Evolutionary conservation across 495 filamentous ascomycete species (phyloP).

Genomic region (Cetradonia linearis): DNA sequence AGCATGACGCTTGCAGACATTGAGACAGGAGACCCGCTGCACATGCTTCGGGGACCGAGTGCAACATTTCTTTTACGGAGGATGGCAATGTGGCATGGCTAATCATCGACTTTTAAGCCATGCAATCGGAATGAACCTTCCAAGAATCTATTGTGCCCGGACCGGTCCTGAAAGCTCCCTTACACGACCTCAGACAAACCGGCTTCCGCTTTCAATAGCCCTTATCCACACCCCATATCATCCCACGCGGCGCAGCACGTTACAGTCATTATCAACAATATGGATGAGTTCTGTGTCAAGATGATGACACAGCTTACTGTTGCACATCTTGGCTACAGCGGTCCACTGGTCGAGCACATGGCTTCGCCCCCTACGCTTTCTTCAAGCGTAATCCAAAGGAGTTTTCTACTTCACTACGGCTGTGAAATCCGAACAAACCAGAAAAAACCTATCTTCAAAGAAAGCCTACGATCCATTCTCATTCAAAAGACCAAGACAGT

Average conservation of each 20-base stretch:
- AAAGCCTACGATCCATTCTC: background rate
- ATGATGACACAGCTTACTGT: background rate
- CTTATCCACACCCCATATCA: background rate
- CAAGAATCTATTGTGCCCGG: too few species aligned
- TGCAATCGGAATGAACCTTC: too few species aligned
- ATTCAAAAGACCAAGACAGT: background rate
- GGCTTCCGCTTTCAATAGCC: background rate
- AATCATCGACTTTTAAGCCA: too few species aligned
- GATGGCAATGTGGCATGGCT: too few species aligned
- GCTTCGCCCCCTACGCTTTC: background rate
- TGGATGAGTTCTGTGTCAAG: background rate
- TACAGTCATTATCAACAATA: background rate
- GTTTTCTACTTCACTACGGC: background rate
- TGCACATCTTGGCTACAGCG: background rate
- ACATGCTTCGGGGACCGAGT: too few species aligned
- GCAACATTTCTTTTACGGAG: too few species aligned
- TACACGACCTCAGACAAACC: background rate
- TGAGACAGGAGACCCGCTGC: too few species aligned
- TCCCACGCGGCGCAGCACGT: background rate
- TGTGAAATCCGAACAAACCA: background rate
- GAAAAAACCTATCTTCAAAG: background rate
- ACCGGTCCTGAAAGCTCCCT: background rate
- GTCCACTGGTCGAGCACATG: background rate
- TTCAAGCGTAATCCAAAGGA: background rate
- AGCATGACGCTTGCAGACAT: too few species aligned